Evolutionary conservation across 2,329 filamentous ascomycete genomes (phyloP).

Genomic region (Madurella fahalii): DNA sequence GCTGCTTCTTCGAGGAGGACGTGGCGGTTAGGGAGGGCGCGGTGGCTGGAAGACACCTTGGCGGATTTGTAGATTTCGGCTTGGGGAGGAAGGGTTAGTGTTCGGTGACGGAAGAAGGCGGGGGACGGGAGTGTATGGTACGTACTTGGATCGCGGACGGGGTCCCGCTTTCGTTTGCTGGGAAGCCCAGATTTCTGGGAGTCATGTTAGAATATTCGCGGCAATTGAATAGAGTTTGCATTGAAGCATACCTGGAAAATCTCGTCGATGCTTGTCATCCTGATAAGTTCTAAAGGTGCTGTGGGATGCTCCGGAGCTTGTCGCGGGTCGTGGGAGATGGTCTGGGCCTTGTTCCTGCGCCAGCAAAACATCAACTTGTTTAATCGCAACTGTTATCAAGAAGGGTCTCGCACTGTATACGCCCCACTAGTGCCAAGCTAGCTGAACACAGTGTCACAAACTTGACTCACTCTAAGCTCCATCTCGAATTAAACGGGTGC

Average conservation of each 20-base stretch:
- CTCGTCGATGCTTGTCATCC: constrained; percentile 56
- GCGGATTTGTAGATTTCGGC: constrained; percentile 62
- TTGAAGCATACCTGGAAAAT: constrained; percentile 48
- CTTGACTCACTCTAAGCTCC: too few species aligned
- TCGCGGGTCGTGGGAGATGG: background rate
- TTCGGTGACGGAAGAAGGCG: background rate
- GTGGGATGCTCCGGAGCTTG: background rate
- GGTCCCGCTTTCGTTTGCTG: constrained; percentile 62
- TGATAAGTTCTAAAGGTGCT: too few species aligned
- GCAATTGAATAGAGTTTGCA: background rate
- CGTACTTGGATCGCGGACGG: constrained; percentile 59
- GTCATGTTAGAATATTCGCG: background rate
- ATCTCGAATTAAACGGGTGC: too few species aligned
- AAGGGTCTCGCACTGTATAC: too few species aligned
- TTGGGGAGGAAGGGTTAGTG: constrained; percentile 27
- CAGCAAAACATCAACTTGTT: too few species aligned
- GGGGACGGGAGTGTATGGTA: constrained; percentile 28
- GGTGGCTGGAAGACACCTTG: constrained; percentile 45
- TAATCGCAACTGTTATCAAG: too few species aligned
- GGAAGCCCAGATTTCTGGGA: constrained; percentile 41
- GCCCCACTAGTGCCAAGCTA: too few species aligned
- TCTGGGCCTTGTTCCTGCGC: too few species aligned
- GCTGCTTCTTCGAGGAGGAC: constrained; percentile 42
- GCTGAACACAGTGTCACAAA: too few species aligned
- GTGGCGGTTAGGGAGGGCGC: constrained; percentile 37